Evolutionary conservation across 1,284 basidiomycete genomes (phyloP), one percentile per base, ranked within the genome.

Genomic region (Ustanciosporium gigantosporum): DNA sequence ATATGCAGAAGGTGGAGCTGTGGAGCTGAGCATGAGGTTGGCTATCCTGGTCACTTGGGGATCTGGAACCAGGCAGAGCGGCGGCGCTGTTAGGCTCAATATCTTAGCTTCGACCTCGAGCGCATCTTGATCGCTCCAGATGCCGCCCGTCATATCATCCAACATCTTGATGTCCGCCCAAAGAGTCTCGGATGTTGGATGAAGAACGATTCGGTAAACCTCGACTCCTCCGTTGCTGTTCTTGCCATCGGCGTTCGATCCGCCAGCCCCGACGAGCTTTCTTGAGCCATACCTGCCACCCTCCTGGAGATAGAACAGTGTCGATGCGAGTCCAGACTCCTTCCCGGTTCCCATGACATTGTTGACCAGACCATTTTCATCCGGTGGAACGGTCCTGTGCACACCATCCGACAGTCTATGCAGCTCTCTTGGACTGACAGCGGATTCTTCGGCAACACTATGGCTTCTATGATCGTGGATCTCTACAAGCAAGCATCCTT

Each of bases 121-220:
- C 9, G 67, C 74, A 31, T 77, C 72, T 29, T 73, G 64, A 32
- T 77, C 74, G 31, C 42, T 58, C 74, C 74, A 77, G 4, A 53
- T 50, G 3, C 59, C 69, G 9, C 70, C 74, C 2, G 51, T 24
- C 34, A 56, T 46, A 19, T 67, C 60, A 46, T 77, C 68, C 41
- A 76, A 55, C 51, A 62, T 51, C 36, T 68, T 60, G 42, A 77
- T 46, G 22, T 77, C 74, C 14, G 53, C 62, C 72, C 73, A 77
- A 1, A 76, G 45, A 17, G 61, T 67, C 38, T 76, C 74, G 3
- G 58, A 59, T 3, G 59, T 73, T 0, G 74, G 73, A 29, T 67
- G 68, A 3, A 77, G 59, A 0, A 77, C 68, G 25, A 77, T 64
- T 0, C 74, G 52, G 38, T 75, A 76, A 8, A 75, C 44, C 31